A percentile compares a stretch with the other conserved stretches of the same genome.
These are phyloP conservation scores for Blastobotrys elegans DNA, from an alignment of 1,139 yeast genomes.

Conservation along the genomic window DNA sequence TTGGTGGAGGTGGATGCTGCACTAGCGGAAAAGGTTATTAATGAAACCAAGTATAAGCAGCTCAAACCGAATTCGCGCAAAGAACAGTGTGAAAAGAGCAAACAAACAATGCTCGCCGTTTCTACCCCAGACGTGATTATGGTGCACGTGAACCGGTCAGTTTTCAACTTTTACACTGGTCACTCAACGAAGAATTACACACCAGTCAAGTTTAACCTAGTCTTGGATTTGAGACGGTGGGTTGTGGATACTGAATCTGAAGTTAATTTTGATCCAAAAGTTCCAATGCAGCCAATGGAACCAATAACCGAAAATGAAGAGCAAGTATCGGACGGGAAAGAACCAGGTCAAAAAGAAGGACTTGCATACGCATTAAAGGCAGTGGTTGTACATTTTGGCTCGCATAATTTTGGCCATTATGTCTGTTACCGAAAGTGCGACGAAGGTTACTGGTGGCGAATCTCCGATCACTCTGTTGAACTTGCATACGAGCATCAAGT, in stretches of 20 bases:
- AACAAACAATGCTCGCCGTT: constrained; percentile 71
- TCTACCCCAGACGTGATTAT: constrained; percentile 76
- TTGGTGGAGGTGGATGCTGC: constrained; percentile 53
- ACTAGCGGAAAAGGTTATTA: constrained; percentile 59
- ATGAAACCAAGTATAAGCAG: constrained; percentile 71
- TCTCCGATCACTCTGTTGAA: constrained; percentile 83
- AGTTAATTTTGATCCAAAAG: constrained; percentile 74
- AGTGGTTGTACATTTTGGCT: constrained; percentile 86
- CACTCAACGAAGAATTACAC: constrained; percentile 80
- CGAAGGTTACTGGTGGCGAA: constrained; percentile 91
- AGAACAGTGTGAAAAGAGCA: constrained; percentile 71
- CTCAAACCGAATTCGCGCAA: constrained; percentile 73
- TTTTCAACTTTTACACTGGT: constrained; percentile 82
- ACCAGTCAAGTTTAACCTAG: constrained; percentile 67
- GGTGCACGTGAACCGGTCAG: constrained; percentile 86
- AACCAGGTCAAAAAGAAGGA: constrained; percentile 12
- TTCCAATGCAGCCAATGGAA: constrained; percentile 48
- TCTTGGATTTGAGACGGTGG: constrained; percentile 60
- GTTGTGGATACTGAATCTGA: constrained; percentile 58
- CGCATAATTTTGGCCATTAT: constrained; percentile 93
- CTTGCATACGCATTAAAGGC: constrained; percentile 65
- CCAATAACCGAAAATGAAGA: constrained; percentile 7
- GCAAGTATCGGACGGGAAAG: background rate
- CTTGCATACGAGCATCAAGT: constrained; percentile 78
- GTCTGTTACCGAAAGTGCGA: constrained; percentile 70